These are phyloP conservation scores for Pleurotus eryngii DNA, from an alignment of 768 basidiomycete species.

Conservation along the genomic window DNA sequence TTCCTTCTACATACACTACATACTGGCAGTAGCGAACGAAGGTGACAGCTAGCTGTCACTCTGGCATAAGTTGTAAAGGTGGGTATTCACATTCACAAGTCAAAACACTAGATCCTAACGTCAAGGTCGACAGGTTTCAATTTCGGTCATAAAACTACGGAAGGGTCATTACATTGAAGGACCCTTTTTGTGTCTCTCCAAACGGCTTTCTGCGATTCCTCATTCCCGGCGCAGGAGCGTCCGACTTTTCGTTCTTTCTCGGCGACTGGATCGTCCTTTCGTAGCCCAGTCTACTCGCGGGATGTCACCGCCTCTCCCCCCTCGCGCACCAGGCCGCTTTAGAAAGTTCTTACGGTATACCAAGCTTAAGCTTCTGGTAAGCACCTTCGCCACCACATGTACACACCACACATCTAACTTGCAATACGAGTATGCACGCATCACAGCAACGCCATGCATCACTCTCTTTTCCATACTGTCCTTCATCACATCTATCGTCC, in stretches of 20 bases:
- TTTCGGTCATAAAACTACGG: not conserved
- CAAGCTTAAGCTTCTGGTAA: not conserved
- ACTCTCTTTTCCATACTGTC: constrained; percentile 46
- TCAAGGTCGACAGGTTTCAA: not conserved
- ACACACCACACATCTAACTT: not conserved
- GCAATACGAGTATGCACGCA: constrained; percentile 37
- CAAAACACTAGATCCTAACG: not conserved
- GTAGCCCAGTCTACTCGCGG: not conserved
- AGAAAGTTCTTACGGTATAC: not conserved
- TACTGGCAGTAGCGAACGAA: not conserved
- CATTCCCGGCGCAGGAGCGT: constrained; percentile 1
- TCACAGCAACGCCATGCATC: constrained; percentile 49
- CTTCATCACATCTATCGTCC: constrained; percentile 35
- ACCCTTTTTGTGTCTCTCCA: not conserved
- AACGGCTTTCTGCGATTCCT: not conserved
- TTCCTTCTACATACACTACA: not conserved
- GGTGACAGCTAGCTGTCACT: not conserved
- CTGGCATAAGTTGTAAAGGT: not conserved
- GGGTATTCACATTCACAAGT: not conserved
- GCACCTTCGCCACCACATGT: not conserved
- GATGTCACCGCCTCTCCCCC: constrained; percentile 7
- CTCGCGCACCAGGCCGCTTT: constrained; percentile 4
- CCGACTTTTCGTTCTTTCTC: constrained; percentile 1
- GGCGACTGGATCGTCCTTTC: constrained; percentile 4
- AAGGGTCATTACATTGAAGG: not conserved